These are phyloP conservation scores for Zasmidium citrigriseum DNA, from an alignment of 2,329 filamentous ascomycete genomes.

Conservation along the genomic window DNA sequence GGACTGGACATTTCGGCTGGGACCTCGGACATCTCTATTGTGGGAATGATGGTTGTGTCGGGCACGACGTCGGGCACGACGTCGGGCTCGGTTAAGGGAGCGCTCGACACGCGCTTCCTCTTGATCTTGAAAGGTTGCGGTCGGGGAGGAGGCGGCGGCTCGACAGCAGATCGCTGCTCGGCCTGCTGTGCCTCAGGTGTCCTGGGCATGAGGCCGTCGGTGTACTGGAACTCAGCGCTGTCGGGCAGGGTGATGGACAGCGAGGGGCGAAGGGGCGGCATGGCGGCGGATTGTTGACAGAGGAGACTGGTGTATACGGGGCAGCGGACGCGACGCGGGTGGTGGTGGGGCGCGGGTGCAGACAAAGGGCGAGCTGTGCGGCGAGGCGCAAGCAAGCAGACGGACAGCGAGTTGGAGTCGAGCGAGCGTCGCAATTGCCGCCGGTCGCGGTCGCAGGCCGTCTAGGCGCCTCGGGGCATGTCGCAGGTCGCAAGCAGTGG, in stretches of 20 bases:
- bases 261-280: conserved; percentile 44
- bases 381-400: neutral
- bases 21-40: conserved; percentile 51
- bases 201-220: conserved; percentile 47
- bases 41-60: conserved; percentile 45
- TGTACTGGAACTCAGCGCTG: conserved; percentile 51
- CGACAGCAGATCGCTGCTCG: conserved; percentile 26
- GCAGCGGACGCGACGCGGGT: neutral
- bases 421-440: neutral
- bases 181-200: conserved; percentile 38
- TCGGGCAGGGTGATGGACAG: conserved; percentile 53
- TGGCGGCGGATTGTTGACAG: conserved; percentile 18
- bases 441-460: neutral
- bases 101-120: conserved; percentile 42
- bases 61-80: conserved; percentile 13
- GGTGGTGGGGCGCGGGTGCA: neutral
- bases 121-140: conserved; percentile 52
- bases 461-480: neutral
- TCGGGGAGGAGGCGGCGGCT: conserved; percentile 48
- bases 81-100: conserved; percentile 22
- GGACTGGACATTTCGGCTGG: conserved; percentile 30
- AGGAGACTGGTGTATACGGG: neutral
- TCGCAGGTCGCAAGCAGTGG: neutral
- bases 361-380: neutral
- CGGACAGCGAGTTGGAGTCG: neutral